Base-by-base conservation (phyloP, 192 early-diverging fungal species). In the Backusella psychrophila region DNA sequence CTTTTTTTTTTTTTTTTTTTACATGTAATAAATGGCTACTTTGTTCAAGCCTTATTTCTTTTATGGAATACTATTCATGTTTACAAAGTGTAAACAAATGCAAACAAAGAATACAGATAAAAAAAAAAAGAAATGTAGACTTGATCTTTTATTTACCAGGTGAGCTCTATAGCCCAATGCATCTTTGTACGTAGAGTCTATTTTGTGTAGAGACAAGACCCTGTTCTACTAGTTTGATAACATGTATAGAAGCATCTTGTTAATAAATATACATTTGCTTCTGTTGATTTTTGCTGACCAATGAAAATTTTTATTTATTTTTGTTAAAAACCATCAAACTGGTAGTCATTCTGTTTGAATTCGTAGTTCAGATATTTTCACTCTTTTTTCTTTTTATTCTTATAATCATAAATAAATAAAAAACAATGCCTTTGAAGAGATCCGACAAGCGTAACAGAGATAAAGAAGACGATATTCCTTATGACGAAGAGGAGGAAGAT, bases 401-500 rank as follows among this genome's bases (percentile, higher is more conserved):
- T 56, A 26, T 21, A 56, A 63, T 63, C 12, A 15, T 29, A 29
- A 33, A 29, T 56, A 63, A 26, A 59, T 33, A 26, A 8, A 26
- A 15, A 63, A 63, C 56, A 23, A 71, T 71, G 70, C 41, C 70
- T 19, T 44, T 71, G 19, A 71, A 71, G 31, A 71, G 70, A 71
- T 71, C 70, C 56, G 68, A 78, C 42, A 56, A 56, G 9, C 49
- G 70, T 53, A 53, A 77, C 75, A 66, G 73, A 76, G 69, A 49
- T 11, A 65, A 73, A 14, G 72, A 73, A 69, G 77, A 87, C 4
- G 84, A 84, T 6, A 82, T 82, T 5, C 83, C 87, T 6, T 83
- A 90, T 9, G 86, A 86, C 4, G 87, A 90, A 15, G 86, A 90
- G 8, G 78, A 81, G 4, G 86, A 86, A n/a, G 82, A 89, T 5